phyloP scores from a whole-genome alignment of 1,139 yeast species.

The Kodamaea derodonti region DNA sequence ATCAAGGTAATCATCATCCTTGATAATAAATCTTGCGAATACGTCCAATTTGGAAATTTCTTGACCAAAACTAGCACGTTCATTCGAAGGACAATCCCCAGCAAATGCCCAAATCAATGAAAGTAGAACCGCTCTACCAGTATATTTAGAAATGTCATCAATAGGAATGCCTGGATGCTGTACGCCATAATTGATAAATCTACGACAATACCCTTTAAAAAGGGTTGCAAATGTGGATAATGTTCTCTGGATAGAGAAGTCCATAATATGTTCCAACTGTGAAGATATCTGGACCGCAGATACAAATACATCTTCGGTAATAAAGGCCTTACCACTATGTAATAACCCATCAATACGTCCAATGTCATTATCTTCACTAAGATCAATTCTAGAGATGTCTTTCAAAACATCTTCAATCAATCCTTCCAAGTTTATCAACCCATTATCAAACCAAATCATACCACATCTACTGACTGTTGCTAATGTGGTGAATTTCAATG shows the following conservation, averaged over 20 bases:
- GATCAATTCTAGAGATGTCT: constrained; percentile 10
- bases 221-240: constrained; percentile 33
- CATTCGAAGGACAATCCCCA: constrained; percentile 50
- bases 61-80: constrained; percentile 37
- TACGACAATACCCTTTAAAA: constrained; percentile 23
- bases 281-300: constrained; percentile 14
- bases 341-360: constrained; percentile 7
- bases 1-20: constrained; percentile 27
- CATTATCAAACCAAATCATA: constrained; percentile 65
- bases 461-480: constrained; percentile 96
- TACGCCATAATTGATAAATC: constrained; percentile 12
- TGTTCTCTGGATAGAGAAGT: constrained; percentile 34
- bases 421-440: constrained; percentile 19
- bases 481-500: constrained; percentile 66
- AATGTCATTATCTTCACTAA: constrained; percentile 9
- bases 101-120: constrained; percentile 66
- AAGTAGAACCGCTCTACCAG: constrained; percentile 36
- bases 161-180: constrained; percentile 12
- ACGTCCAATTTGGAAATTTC: constrained; percentile 20
- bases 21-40: constrained; percentile 12
- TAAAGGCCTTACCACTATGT: constrained; percentile 4
- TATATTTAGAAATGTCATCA: constrained; percentile 26
- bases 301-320: constrained; percentile 6
- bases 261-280: constrained; percentile 52
- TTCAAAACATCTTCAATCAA: constrained; percentile 21